Percentiles rank a stretch among this genome's conserved stretches.
These are phyloP conservation scores for Paecilomyces dactylethromorphus DNA, from an alignment of 2,329 filamentous ascomycete species.

Conservation along the genomic window DNA sequence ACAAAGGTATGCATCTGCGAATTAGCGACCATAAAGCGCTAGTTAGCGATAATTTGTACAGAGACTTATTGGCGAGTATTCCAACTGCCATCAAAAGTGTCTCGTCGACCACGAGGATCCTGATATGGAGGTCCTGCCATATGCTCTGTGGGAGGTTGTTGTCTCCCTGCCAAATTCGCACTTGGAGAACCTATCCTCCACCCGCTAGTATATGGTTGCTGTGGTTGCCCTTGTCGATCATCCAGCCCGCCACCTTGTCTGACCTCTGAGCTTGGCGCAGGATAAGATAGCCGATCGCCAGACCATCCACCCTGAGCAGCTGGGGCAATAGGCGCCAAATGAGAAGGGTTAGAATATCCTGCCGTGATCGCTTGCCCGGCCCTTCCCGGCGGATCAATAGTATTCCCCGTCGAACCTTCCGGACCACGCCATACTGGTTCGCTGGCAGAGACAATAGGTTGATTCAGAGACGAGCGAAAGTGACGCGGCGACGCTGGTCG, in stretches of 20 bases:
- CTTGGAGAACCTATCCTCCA: neutral
- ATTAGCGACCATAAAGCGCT: too few species aligned
- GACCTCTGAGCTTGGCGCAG: constrained; percentile 6
- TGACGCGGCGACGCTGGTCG: constrained; percentile 25
- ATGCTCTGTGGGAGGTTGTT: neutral
- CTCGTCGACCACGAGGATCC: neutral
- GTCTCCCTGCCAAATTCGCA: neutral
- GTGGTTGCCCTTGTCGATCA: neutral
- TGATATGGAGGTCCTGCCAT: neutral
- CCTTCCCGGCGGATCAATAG: neutral
- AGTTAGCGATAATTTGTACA: neutral
- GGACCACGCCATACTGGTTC: neutral
- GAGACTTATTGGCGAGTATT: neutral
- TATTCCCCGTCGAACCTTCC: neutral
- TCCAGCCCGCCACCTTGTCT: neutral
- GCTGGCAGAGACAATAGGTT: constrained; percentile 5
- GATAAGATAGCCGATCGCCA: constrained; percentile 7
- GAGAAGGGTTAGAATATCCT: neutral
- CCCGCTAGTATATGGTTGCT: neutral
- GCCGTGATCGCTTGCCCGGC: neutral
- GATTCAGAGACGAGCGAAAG: constrained; percentile 4
- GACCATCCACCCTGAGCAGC: constrained; percentile 2
- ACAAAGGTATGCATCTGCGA: neutral
- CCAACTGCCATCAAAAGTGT: neutral
- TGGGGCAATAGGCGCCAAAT: neutral